These are phyloP conservation scores for Phaeophleospora eucalypticola DNA, from an alignment of 2,329 filamentous ascomycete species.

Conservation along the genomic window DNA sequence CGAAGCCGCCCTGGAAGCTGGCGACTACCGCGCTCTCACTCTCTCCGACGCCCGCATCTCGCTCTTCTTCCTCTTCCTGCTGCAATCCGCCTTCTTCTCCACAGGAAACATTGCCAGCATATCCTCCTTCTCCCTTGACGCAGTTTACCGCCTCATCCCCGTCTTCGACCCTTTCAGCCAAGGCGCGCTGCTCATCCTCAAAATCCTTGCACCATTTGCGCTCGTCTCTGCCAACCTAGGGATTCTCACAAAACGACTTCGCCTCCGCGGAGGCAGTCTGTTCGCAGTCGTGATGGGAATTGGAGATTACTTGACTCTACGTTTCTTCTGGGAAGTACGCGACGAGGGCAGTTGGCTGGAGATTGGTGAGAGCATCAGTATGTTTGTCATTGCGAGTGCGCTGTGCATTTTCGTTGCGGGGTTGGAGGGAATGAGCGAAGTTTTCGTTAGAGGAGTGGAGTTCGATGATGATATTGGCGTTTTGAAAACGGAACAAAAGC, in stretches of 20 bases:
- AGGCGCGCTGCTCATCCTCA: conserved; percentile 77
- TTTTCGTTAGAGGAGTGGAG: conserved; percentile 76
- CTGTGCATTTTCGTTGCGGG: conserved; percentile 86
- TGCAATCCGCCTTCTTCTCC: conserved; percentile 95
- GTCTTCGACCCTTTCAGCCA: conserved; percentile 93
- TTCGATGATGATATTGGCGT: conserved; percentile 42
- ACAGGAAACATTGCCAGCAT: conserved; percentile 94
- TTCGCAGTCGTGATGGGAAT: conserved; percentile 94
- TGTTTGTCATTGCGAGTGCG: conserved; percentile 88
- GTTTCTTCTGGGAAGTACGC: conserved; percentile 96
- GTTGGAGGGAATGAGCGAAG: conserved; percentile 78
- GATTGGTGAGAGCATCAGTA: conserved; percentile 93
- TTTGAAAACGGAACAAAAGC: neutral
- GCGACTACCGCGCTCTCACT: conserved; percentile 62
- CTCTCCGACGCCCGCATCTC: conserved; percentile 83
- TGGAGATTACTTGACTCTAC: conserved; percentile 84
- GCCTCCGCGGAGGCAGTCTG: conserved; percentile 79
- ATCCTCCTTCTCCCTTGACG: conserved; percentile 89
- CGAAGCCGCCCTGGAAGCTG: conserved; percentile 29
- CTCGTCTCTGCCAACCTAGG: conserved; percentile 92
- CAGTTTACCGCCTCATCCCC: conserved; percentile 79
- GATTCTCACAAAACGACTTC: conserved; percentile 77
- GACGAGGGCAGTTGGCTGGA: conserved; percentile 97
- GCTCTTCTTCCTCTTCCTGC: conserved; percentile 89
- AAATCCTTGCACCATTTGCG: conserved; percentile 89